phyloP scores from a whole-genome alignment of 1,139 yeast genomes.

The Yamadazyma spencermartinsiae region DNA sequence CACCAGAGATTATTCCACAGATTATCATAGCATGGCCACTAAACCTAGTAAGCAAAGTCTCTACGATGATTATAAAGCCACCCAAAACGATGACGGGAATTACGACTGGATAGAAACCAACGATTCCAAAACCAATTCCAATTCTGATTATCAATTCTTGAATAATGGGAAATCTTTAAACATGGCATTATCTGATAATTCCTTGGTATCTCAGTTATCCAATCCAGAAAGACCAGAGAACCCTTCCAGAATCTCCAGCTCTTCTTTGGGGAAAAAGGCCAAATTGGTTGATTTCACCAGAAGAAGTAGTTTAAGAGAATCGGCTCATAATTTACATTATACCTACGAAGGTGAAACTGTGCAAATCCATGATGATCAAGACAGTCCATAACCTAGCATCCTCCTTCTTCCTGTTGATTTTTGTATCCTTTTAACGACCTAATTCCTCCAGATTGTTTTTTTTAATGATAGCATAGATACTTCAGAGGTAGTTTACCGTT shows the following conservation, averaged over 20 bases:
- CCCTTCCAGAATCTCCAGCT: slow-evolving; percentile 17
- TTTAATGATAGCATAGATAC: slow-evolving; percentile 1
- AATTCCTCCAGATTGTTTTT: no score
- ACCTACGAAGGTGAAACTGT: slow-evolving; percentile 36
- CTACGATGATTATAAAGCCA: slow-evolving; percentile 32
- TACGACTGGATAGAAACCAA: slow-evolving; percentile 26
- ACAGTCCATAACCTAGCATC: background rate
- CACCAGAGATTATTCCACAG: slow-evolving; percentile 22
- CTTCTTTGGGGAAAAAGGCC: slow-evolving; percentile 31
- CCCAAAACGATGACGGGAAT: slow-evolving; percentile 27
- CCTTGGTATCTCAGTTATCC: slow-evolving; percentile 9
- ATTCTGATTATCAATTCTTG: slow-evolving; percentile 12
- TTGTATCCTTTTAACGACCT: background rate
- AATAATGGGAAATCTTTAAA: slow-evolving; percentile 15
- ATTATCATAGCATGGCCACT: slow-evolving; percentile 9
- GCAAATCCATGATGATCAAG: slow-evolving; percentile 29
- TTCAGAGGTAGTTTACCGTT: background rate
- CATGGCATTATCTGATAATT: slow-evolving; percentile 15
- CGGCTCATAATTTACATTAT: slow-evolving; percentile 26
- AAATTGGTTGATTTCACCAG: slow-evolving; percentile 56
- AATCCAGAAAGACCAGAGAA: slow-evolving; percentile 11
- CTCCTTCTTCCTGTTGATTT: background rate
- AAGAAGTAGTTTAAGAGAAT: slow-evolving; percentile 46
- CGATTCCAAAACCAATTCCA: slow-evolving; percentile 8
- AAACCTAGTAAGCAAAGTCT: slow-evolving; percentile 14